Base-by-base conservation (phyloP, 1,284 basidiomycete species). In the Heterobasidion irregulare region DNA sequence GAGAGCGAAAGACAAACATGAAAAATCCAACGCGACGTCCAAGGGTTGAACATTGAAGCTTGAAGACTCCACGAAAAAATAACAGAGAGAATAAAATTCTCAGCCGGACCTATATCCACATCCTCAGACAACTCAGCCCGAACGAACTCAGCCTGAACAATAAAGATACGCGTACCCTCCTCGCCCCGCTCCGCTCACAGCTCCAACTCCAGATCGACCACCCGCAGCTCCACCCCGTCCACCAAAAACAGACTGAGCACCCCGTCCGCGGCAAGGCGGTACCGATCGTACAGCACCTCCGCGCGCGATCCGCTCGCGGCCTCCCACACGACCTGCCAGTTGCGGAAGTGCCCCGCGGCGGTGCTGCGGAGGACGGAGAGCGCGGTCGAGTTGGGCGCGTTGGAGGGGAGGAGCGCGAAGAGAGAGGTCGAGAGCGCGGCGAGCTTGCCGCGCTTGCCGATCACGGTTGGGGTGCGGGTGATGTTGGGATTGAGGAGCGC, bases 391-490 rank as follows among this genome's bases (percentile, higher is more conserved):
- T 70, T 69, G 5, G 63, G 61, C 9, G 70, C 68, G 59, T 75
- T 75, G 13, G 68, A 69, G 9, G 73, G 73, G 3, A 75, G 63
- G 41, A 75, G 62, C 5, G 70, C 70, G 36, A 72, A 59, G 2
- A 74, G 60, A 0, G 60, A 63, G 10, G 54, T 33, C 38, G 50
- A 13, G 52, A 63, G 61, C 3, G 66, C 56, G 53, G 70, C 65
- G 44, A 74, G 61, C 59, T 74, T 75, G 38, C 72, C 73, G 53
- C 73, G 70, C 60, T 75, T 74, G 35, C 73, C 73, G 57, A 72
- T 74, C 43, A 71, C 69, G 5, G 71, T 72, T 2, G 71, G 72
- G 3, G 72, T 73, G 18, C 62, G 64, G 4, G 73, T 74, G 41
- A 75, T 64, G 63, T 73, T 74, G 26, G 26, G 26, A 5, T 26